Base-by-base conservation (phyloP, 495 filamentous ascomycete genomes). In the Talaromyces thailandensis region DNA sequence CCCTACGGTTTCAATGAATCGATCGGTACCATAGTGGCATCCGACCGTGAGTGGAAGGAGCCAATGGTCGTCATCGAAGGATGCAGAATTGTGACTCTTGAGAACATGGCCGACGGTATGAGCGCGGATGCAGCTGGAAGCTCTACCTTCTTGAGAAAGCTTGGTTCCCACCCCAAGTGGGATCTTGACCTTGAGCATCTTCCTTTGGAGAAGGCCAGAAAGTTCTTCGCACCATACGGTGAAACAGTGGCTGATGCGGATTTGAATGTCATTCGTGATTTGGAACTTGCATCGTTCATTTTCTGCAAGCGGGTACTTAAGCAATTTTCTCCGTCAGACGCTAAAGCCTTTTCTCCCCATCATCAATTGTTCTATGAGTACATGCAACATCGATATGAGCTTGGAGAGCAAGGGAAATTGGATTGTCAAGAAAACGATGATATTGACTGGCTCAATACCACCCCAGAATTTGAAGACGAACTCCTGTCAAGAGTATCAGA, bases 21-120 rank as follows among this genome's bases (percentile, higher is more conserved):
- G 6, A 65, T 72, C 28, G 68, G 66, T 9, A 43, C 64, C 2
- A 70, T 73, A 28, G 35, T 50, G n/a, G 45, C 45, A 21, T 18
- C 23, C 8, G 45, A 50, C 45, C n/a, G 23, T 21, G 45, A 50
- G n/a, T 18, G 23, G 23, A 50, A 50, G n/a, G 23, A 18, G 45
- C 23, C 45, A 21, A 24, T 37, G 32, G 32, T 37, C 32, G 45
- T 50, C n/a, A 50, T 24, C n/a, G 45, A 18, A 4, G 23, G 45
- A n/a, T 24, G 45, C 23, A 18, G 45, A 24, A 50, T 24, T 23
- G 45, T 50, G n/a, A 50, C n/a, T 23, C 45, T 21, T 9, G 45
- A 24, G 45, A 50, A 50, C 4, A 24, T 50, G n/a, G 45, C n/a
- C n/a, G 45, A 50, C 23, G 45, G 45, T 37, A 37, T 37, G 11